Base-by-base conservation (phyloP, 192 early-diverging fungal genomes). In the Mortierella hygrophila region DNA sequence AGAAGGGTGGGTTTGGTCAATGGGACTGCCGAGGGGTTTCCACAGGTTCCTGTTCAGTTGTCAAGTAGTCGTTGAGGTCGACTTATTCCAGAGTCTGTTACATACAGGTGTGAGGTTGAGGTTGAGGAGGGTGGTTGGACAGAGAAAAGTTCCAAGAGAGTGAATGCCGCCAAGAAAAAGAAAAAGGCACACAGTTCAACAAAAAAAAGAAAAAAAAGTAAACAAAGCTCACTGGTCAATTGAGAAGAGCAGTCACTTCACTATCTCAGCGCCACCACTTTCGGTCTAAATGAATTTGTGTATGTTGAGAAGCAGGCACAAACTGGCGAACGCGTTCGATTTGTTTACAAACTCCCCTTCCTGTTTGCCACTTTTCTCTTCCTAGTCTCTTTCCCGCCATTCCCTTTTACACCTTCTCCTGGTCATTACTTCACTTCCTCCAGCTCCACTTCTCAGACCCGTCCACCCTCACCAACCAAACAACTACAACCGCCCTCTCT, bases 361-460 rank as follows among this genome's bases (percentile, higher is more conserved):
- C 29, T 40, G 38, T 40, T 83, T 78, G 82, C 82, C 72, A 74
- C 72, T 68, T 55, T 47, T 78, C 74, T 81, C 70, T 13, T 21
- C 44, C 20, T 60, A 1, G 20, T 55, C 29, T 57, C 49, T 15
- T n/a, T 44, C 40, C 46, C 70, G 3, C 55, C 55, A 3, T 18
- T 20, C 55, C 55, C 60, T 38, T 42, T 65, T 42, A 6, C 60
- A 1, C 75, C 52, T 23, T 16, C 44, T 37, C 7, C 54, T 49
- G 3, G 63, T 7, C 35, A 29, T 44, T n/a, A 47, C 65, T 46
- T 15, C 42, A 20, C 21, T 3, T 40, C 3, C 38, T 35, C 35
- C 35, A 35, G 35, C 49, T 68, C 49, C 46, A 41, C 11, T 49
- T 65, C 29, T 68, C 20, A 38, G 8, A 37, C 37, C 40, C 38